These are phyloP conservation scores for Cicer chorassanicum DNA, from an alignment of 306 rosid genomes.

Conservation along the genomic window DNA sequence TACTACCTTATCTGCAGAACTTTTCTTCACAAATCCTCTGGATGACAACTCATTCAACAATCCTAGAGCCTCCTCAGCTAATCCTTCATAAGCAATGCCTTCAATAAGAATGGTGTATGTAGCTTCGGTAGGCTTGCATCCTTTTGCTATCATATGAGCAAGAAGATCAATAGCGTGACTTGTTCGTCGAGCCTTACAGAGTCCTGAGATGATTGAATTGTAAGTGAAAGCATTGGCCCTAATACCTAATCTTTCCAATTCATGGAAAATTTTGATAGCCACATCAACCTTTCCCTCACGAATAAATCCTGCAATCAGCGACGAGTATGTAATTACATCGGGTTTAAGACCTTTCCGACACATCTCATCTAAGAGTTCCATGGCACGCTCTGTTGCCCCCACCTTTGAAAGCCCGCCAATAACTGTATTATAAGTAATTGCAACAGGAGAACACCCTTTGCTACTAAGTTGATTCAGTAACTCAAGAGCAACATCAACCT, in stretches of 20 bases:
- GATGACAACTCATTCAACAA: constrained; percentile 67
- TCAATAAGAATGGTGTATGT: constrained; percentile 89
- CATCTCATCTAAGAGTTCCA: constrained; percentile 83
- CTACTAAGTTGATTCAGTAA: constrained; percentile 78
- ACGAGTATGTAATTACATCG: constrained; percentile 78
- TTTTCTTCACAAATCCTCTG: constrained; percentile 81
- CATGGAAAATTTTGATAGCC: constrained; percentile 69
- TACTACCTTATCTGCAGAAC: constrained; percentile 72
- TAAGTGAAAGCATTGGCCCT: constrained; percentile 66
- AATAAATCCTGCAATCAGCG: constrained; percentile 79
- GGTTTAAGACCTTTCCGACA: constrained; percentile 76
- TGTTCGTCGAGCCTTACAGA: constrained; percentile 77
- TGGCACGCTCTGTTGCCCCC: constrained; percentile 73
- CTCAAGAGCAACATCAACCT: constrained; percentile 88
- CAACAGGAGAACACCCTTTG: constrained; percentile 90
- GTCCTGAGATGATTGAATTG: constrained; percentile 82
- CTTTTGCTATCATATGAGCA: constrained; percentile 70
- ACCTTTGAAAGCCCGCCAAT: constrained; percentile 89
- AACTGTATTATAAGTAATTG: constrained; percentile 84
- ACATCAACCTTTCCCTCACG: constrained; percentile 82
- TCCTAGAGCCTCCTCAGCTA: constrained; percentile 83
- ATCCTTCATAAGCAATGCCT: constrained; percentile 90
- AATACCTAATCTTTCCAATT: constrained; percentile 65
- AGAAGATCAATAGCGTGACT: constrained; percentile 84
- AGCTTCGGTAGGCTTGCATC: constrained; percentile 86